Percentiles rank a stretch among this genome's conserved stretches.
Conservation (phyloP, 2,329 filamentous ascomycete genomes). For the Fusarium sulawesiense region DNA sequence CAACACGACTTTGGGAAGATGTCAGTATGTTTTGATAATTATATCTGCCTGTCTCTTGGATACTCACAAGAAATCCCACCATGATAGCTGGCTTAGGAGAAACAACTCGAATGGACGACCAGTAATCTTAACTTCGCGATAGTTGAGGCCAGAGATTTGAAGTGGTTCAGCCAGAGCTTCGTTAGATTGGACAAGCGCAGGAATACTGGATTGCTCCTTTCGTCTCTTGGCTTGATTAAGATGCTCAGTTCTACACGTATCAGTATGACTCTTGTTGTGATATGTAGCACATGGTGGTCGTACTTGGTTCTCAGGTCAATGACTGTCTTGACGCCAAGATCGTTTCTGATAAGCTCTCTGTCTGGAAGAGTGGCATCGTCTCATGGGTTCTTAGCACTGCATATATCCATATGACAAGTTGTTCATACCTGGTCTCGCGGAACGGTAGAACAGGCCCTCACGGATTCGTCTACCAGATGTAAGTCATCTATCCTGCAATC, state of each 20-base stretch:
- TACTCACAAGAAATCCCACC: constrained; percentile 71
- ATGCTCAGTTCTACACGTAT: constrained; percentile 73
- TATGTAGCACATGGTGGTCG: constrained; percentile 15
- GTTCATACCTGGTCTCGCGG: constrained; percentile 68
- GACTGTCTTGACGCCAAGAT: constrained; percentile 75
- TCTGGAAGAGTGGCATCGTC: constrained; percentile 79
- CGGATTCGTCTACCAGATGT: constrained; percentile 58
- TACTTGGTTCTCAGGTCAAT: constrained; percentile 84
- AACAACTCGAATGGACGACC: constrained; percentile 76
- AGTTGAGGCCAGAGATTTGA: constrained; percentile 71
- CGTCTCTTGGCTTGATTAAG: constrained; percentile 74
- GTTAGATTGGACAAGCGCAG: constrained; percentile 56
- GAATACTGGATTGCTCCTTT: constrained; percentile 57
- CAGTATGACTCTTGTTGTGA: constrained; percentile 1
- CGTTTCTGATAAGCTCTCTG: constrained; percentile 66
- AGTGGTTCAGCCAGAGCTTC: constrained; percentile 64
- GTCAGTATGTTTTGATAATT: neutral
- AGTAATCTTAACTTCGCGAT: constrained; percentile 78
- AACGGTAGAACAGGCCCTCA: constrained; percentile 75
- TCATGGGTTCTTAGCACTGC: constrained; percentile 41
- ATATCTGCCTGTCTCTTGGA: neutral
- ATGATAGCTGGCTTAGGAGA: constrained; percentile 75
- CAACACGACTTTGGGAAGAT: constrained; percentile 54
- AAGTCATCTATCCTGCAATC: neutral
- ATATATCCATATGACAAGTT: neutral